Evolutionary conservation across 441 rosid species (phyloP), one percentile per base, ranked within the genome.

Genomic region (Rhodomyrtus psidioides): DNA sequence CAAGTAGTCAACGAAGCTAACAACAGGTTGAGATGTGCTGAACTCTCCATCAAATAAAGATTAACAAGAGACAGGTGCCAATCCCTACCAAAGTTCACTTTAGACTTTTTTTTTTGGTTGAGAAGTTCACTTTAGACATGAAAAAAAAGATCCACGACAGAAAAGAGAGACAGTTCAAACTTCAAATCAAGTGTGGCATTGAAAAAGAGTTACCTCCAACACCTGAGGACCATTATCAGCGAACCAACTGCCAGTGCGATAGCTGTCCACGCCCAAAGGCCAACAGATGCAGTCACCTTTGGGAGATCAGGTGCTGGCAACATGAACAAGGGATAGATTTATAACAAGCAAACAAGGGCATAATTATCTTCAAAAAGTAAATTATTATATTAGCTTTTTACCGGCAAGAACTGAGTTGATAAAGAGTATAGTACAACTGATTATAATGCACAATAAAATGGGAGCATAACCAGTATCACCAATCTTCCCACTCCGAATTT

Each of bases 221-320:
- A 95, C 86, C 92, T 91, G 88, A 92, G 92, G 88, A 97, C 92
- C 92, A 94, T 88, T 83, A 94, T 57, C 84, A 97, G 89, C 12
- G 98, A 86, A 87, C 84, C 88, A 89, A 90, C 85, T 81, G 94
- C 94, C 56, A 93, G 84, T 87, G 99, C 93, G 86, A 96, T 93
- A 89, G 93, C 89, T 55, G 88, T 87, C 94, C 98, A 94, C 65
- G 94, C 95, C 99, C 99, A 96, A 81, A 96, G 90, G 86, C 97
- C 99, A 92, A 91, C 90, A 92, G 84, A 89, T 86, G 99, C 98
- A 89, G 99, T 96, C 84, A 96, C 89, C 92, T 90, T 95, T 56
- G 99, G 91, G 89, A 97, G 93, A 91, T 88, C 91, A 70, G 96
- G 90, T 88, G 97, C 99, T 97, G 88, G 60, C 85, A 90, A 55